These are phyloP conservation scores for Botrytis deweyae DNA, from an alignment of 2,329 filamentous ascomycete genomes.

Conservation along the genomic window DNA sequence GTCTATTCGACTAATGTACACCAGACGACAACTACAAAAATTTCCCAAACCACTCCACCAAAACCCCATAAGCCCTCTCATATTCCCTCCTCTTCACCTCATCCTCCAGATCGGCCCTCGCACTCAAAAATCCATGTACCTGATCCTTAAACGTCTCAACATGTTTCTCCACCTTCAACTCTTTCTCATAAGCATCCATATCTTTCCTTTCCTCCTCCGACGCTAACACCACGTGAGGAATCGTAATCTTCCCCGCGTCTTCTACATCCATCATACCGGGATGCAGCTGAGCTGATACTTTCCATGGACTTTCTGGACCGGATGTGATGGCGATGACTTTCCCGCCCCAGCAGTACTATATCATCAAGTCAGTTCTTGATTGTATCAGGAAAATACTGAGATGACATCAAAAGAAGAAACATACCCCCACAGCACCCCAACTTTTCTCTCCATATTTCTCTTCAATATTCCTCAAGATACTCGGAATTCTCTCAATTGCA, in stretches of 20 bases:
- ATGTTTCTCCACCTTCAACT: slow-evolving; percentile 43
- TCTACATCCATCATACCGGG: slow-evolving; percentile 61
- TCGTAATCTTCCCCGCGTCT: slow-evolving; percentile 58
- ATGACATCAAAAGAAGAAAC: background rate
- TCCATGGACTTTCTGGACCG: slow-evolving; percentile 44
- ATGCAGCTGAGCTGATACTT: slow-evolving; percentile 50
- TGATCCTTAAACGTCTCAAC: slow-evolving; percentile 50
- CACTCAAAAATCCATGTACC: slow-evolving; percentile 57
- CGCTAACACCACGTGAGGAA: slow-evolving; percentile 62
- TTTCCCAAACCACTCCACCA: slow-evolving; percentile 44
- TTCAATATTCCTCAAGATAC: slow-evolving; percentile 47
- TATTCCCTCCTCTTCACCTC: slow-evolving; percentile 47
- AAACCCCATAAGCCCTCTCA: slow-evolving; percentile 47
- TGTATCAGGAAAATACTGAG: background rate
- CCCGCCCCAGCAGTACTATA: slow-evolving; percentile 36
- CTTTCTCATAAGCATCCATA: slow-evolving; percentile 34
- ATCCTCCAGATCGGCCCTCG: slow-evolving; percentile 47
- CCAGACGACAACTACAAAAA: slow-evolving; percentile 34
- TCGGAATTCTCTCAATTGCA: slow-evolving; percentile 50
- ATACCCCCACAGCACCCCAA: slow-evolving; percentile 30
- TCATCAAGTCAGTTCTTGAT: background rate
- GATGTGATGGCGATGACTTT: slow-evolving; percentile 32
- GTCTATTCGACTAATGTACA: background rate
- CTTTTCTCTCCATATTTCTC: slow-evolving; percentile 54
- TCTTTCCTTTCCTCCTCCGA: slow-evolving; percentile 42